phyloP scores from a whole-genome alignment of 2,329 filamentous ascomycete species.

The Pseudovirgaria hyperparasitica region DNA sequence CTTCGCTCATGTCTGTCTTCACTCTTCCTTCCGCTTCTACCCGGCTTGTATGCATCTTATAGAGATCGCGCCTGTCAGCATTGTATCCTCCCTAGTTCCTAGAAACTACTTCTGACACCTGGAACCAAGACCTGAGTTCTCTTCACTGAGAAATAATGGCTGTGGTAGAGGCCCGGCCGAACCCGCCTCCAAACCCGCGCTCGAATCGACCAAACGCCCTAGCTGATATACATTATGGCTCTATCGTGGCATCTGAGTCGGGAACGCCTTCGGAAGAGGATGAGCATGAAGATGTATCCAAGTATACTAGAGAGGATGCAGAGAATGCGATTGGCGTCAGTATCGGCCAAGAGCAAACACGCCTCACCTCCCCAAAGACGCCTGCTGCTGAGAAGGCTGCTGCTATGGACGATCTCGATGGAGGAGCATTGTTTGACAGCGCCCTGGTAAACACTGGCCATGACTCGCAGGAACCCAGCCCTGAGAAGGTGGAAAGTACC shows the following conservation, averaged over 20 bases:
- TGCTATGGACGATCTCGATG: constrained; percentile 34
- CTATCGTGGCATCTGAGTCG: constrained; percentile 21
- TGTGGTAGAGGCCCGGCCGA: too few species aligned
- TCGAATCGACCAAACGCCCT: constrained; percentile 24
- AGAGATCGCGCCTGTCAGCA: too few species aligned
- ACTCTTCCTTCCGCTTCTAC: too few species aligned
- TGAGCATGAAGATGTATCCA: constrained; percentile 14
- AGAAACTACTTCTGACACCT: too few species aligned
- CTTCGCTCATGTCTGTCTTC: neutral
- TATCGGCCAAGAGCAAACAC: constrained; percentile 44
- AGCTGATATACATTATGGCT: constrained; percentile 28
- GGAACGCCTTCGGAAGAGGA: constrained; percentile 35
- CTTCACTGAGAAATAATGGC: too few species aligned
- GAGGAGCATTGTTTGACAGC: constrained; percentile 34
- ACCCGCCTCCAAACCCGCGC: too few species aligned
- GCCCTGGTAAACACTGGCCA: constrained; percentile 21
- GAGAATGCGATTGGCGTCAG: constrained; percentile 43
- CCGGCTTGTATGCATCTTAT: too few species aligned
- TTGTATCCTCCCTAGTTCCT: too few species aligned
- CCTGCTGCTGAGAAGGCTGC: constrained; percentile 47
- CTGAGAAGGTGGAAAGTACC: constrained; percentile 1
- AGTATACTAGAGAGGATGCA: constrained; percentile 24
- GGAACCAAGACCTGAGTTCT: too few species aligned
- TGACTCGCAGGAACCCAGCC: constrained; percentile 9
- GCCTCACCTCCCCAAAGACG: constrained; percentile 42